Evolutionary conservation across 305 asterid species (phyloP).

Genomic region (Solanum chacoense): DNA sequence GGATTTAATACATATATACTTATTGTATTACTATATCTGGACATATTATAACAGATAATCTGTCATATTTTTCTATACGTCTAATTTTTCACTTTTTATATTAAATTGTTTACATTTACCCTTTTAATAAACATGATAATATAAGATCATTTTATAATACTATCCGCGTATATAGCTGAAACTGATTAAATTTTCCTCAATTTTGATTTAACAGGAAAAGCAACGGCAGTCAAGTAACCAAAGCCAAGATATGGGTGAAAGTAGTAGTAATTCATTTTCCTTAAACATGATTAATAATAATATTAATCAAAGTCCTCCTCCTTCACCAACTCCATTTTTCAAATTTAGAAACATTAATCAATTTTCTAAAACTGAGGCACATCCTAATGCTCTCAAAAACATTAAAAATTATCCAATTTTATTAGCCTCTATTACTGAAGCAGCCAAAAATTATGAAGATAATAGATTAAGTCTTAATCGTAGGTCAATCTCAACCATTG

Average conservation of each 20-base stretch:
- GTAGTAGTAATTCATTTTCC: conserved; percentile 24
- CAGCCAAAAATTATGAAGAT: conserved; percentile 59
- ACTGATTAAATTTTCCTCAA: not conserved
- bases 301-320: conserved; percentile 25
- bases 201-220: conserved; percentile 19
- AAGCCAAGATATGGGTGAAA: conserved; percentile 7
- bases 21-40: not conserved
- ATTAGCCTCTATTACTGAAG: conserved; percentile 60
- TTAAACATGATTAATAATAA: conserved; percentile 8
- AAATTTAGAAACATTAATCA: conserved; percentile 22
- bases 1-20: not conserved
- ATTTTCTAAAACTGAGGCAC: conserved; percentile 64
- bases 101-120: not conserved
- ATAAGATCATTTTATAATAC: not conserved
- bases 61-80: not conserved
- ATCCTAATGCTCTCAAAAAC: conserved; percentile 75
- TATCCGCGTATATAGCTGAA: not conserved
- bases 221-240: conserved; percentile 11
- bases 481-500: conserved; percentile 51
- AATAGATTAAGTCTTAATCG: conserved; percentile 46
- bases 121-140: not conserved
- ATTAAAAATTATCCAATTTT: conserved; percentile 76
- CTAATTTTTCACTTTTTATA: no score
- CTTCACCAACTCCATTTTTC: conserved; percentile 51
- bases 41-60: not conserved